Conservation (phyloP, 179 eudicot genomes). For the Beta macrorhiza region DNA sequence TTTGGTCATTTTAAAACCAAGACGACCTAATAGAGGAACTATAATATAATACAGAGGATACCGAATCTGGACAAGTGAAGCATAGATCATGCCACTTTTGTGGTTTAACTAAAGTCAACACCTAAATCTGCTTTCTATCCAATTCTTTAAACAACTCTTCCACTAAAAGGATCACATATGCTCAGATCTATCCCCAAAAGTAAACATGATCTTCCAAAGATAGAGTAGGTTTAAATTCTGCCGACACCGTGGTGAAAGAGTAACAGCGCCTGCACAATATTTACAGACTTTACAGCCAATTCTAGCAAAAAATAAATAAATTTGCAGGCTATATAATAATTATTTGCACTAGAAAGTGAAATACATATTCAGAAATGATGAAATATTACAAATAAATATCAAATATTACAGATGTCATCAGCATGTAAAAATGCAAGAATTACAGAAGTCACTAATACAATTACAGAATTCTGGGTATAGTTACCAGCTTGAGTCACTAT, state of each 20-base stretch:
- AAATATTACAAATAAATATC: not conserved
- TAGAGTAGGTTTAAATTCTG: constrained; percentile 14
- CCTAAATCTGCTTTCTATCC: constrained; percentile 18
- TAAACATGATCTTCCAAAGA: constrained; percentile 20
- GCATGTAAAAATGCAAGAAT: constrained; percentile 15
- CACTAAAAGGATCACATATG: constrained; percentile 18
- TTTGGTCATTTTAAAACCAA: constrained; percentile 11
- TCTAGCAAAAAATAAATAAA: not conserved
- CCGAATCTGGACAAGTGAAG: not conserved
- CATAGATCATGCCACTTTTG: constrained; percentile 23
- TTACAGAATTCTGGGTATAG: constrained; percentile 19
- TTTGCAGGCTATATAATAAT: not conserved
- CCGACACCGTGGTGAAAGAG: not conserved
- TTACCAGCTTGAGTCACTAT: constrained; percentile 30
- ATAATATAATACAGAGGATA: constrained; percentile 3
- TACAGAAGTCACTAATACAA: constrained; percentile 22
- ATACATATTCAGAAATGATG: not conserved
- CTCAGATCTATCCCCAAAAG: constrained; percentile 11
- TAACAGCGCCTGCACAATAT: not conserved
- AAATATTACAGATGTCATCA: constrained; percentile 3
- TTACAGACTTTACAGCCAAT: not conserved
- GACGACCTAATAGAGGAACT: not conserved
- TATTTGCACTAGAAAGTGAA: not conserved
- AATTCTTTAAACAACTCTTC: constrained; percentile 25
- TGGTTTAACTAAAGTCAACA: constrained; percentile 23